Conservation (phyloP, 768 basidiomycete species). For the Mycena pura region DNA sequence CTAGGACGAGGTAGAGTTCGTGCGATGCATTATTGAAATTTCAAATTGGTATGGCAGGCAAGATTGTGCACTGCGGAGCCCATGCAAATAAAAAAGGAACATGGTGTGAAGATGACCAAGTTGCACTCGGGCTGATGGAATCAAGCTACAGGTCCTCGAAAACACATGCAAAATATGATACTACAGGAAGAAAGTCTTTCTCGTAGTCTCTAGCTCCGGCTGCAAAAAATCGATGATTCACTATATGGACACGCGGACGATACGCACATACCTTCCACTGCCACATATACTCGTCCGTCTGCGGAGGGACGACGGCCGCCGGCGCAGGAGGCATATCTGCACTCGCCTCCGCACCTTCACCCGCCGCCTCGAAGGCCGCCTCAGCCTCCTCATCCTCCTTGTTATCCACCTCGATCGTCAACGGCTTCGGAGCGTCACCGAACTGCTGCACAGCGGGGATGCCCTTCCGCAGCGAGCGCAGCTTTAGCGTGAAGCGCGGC, state of each 20-base stretch:
- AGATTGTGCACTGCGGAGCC: no score
- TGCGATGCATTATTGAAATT: no score
- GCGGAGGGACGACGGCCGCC: slow-evolving; percentile 58
- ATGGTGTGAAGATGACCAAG: no score
- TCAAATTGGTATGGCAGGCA: no score
- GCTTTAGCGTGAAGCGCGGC: slow-evolving; percentile 94
- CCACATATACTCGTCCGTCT: slow-evolving; percentile 85
- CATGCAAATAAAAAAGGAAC: no score
- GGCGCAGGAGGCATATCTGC: slow-evolving; percentile 13
- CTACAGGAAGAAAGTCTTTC: slow-evolving; percentile 90
- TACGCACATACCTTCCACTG: slow-evolving; percentile 78
- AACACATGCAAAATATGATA: no score
- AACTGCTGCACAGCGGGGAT: slow-evolving; percentile 80
- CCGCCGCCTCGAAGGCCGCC: slow-evolving; percentile 26
- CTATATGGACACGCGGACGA: not conserved
- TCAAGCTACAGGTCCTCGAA: no score
- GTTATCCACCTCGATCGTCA: slow-evolving; percentile 59
- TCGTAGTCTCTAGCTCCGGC: slow-evolving; percentile 93
- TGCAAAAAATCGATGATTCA: slow-evolving; percentile 38
- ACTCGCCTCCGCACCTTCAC: slow-evolving; percentile 26
- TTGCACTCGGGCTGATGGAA: no score
- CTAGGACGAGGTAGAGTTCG: no score
- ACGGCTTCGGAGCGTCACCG: slow-evolving; percentile 63
- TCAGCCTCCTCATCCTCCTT: slow-evolving; percentile 41
- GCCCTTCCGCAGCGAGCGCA: slow-evolving; percentile 88